Evolutionary conservation across 2,329 filamentous ascomycete genomes (phyloP).

Genomic region (Domatiomyces globalis): DNA sequence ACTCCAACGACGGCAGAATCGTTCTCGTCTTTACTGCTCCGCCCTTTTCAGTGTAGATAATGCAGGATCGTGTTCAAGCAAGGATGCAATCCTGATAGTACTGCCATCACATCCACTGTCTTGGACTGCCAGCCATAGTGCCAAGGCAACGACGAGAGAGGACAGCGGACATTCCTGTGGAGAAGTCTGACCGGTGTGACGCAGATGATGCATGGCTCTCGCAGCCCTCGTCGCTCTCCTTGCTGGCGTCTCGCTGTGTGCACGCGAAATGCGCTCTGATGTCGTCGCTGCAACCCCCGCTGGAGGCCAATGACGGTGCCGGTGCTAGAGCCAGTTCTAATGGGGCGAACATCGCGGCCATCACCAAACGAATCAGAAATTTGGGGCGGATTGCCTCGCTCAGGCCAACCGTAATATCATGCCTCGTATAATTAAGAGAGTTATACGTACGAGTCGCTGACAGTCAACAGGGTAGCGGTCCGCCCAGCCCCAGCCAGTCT

Average conservation of each 20-base stretch:
- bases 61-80: neutral
- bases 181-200: neutral
- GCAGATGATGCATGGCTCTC: neutral
- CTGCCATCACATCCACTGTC: no score
- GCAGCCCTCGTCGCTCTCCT: neutral
- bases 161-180: neutral
- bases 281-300: conserved; percentile 6
- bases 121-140: no score
- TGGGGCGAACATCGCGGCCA: conserved; percentile 8
- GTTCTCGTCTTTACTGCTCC: no score
- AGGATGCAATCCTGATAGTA: neutral
- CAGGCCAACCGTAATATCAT: conserved; percentile 10
- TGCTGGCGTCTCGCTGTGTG: conserved; percentile 9
- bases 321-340: conserved; percentile 1
- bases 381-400: conserved; percentile 12
- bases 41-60: no score
- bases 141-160: neutral
- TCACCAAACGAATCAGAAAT: conserved; percentile 14
- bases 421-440: no score
- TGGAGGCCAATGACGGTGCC: neutral
- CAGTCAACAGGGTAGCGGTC: conserved; percentile 1
- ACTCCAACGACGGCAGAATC: no score
- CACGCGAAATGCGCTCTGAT: conserved; percentile 12
- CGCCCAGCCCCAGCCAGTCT: conserved; percentile 10
- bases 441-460: conserved; percentile 1